Base-by-base conservation (phyloP, 2,329 filamentous ascomycete species). In the Aspergillus fumigatus region DNA sequence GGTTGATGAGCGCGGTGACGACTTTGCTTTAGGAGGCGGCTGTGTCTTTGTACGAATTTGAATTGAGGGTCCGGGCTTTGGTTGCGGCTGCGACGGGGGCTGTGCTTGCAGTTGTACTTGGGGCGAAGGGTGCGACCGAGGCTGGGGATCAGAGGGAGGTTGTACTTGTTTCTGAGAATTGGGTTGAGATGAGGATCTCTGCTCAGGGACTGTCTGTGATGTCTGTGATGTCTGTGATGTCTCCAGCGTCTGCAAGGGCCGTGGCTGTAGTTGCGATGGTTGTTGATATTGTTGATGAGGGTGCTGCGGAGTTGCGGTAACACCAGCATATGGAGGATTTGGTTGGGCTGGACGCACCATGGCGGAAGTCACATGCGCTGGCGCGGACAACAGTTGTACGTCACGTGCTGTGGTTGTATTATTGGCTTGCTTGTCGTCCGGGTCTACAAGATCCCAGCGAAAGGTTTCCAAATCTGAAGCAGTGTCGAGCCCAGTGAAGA, bases 401-500 rank as follows among this genome's bases (percentile, higher is more conserved):
- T 64, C 65, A 65, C 60, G 59, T 64, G 53, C 26, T 8, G 40
- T 21, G 11, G 10, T 25, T 47, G 21, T 47, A 14, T 23, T 47
- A 14, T n/a, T 47, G 21, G 14, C 43, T 2, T 14, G 21, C 9
- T 23, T 56, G 14, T 7, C 35, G 6, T 48, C 10, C 8, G 47
- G 49, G 21, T 87, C 85, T 23, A 87, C 78, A 3, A 85, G 59
- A 65, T 86, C 82, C 85, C 85, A 87, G 54, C 79, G 76, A 50
- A 88, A 79, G 0, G 83, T 86, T 32, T 75, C 77, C 11, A 87
- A 70, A 66, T 87, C 83, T 5, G 79, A 75, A 9, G 70, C 68
- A 50, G 69, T 66, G 47, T 79, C 74, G 4, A 85, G 72, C 9
- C 70, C 68, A 17, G 65, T 32, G 47, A 83, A 74, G 3, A 67